These are phyloP conservation scores for Elaeis guineensis DNA, from an alignment of 176 grass and related monocot genomes.

Conservation along the genomic window DNA sequence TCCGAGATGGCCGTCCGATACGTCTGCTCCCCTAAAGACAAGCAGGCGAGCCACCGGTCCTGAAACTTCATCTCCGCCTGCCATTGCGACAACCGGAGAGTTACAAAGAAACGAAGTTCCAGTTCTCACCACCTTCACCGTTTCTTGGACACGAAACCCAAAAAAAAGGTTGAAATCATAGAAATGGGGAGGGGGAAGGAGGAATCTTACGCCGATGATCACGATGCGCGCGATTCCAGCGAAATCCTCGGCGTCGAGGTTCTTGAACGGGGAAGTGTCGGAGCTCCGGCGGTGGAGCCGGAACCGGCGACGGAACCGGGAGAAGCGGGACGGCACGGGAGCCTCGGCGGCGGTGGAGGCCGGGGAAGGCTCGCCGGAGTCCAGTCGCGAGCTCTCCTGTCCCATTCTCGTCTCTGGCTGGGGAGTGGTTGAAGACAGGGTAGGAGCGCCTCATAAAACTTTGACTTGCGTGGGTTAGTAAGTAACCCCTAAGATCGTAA, in stretches of 20 bases:
- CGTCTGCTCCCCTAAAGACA: constrained; percentile 82
- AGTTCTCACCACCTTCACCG: not conserved
- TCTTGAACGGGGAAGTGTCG: not conserved
- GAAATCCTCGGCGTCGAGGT: constrained; percentile 49
- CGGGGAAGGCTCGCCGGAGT: not conserved
- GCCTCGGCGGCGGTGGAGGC: constrained; percentile 3
- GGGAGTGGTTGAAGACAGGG: no score
- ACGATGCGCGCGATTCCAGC: constrained; percentile 80
- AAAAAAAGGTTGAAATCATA: not conserved
- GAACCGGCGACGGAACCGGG: constrained; percentile 54
- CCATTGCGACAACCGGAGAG: not conserved
- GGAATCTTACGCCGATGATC: constrained; percentile 42
- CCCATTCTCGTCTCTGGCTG: constrained; percentile 26
- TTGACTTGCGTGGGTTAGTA: no score
- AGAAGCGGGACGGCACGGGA: constrained; percentile 53
- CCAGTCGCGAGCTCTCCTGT: constrained; percentile 32
- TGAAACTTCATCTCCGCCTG: constrained; percentile 93
- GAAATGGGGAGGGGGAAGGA: not conserved
- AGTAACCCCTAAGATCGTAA: no score
- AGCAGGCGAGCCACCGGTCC: constrained; percentile 91
- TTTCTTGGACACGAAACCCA: not conserved
- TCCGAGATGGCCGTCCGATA: constrained; percentile 79
- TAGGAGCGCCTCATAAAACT: no score
- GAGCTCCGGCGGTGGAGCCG: constrained; percentile 31
- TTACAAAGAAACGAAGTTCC: not conserved